These are phyloP conservation scores for Vigna reflexopilosa DNA, from an alignment of 306 rosid species.

Conservation along the genomic window DNA sequence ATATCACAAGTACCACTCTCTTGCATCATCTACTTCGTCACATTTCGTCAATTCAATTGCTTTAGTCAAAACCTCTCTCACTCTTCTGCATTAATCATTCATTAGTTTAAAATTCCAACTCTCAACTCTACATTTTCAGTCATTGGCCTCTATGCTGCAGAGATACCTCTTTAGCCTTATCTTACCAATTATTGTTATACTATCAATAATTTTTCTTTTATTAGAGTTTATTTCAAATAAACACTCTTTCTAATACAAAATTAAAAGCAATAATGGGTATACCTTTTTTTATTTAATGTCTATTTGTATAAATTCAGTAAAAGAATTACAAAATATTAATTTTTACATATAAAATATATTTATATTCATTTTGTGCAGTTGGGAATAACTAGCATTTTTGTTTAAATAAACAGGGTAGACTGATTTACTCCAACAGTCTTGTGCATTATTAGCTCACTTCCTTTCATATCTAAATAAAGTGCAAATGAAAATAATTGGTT, in stretches of 20 bases:
- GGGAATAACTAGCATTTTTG: too few species aligned
- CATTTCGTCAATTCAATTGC: slow-evolving; percentile 12
- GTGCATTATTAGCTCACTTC: background rate
- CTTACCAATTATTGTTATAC: too few species aligned
- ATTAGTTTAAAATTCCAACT: background rate
- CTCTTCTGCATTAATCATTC: slow-evolving; percentile 7
- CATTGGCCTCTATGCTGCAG: background rate
- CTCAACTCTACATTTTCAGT: background rate
- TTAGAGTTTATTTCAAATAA: too few species aligned
- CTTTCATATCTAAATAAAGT: background rate
- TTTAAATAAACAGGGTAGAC: too few species aligned
- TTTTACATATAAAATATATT: too few species aligned
- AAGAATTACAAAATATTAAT: too few species aligned
- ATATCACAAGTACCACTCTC: slow-evolving; percentile 16
- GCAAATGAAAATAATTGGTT: background rate
- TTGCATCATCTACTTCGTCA: slow-evolving; percentile 46
- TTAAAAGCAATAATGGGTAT: too few species aligned
- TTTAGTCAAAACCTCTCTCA: background rate
- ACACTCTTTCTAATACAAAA: too few species aligned
- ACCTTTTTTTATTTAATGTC: too few species aligned
- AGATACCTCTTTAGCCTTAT: background rate
- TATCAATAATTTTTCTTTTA: too few species aligned
- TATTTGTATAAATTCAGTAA: too few species aligned
- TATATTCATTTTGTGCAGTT: too few species aligned
- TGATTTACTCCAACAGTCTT: background rate